These are phyloP conservation scores for Rhodotorula sp. DNA, from an alignment of 1,284 basidiomycete genomes.

Conservation along the genomic window DNA sequence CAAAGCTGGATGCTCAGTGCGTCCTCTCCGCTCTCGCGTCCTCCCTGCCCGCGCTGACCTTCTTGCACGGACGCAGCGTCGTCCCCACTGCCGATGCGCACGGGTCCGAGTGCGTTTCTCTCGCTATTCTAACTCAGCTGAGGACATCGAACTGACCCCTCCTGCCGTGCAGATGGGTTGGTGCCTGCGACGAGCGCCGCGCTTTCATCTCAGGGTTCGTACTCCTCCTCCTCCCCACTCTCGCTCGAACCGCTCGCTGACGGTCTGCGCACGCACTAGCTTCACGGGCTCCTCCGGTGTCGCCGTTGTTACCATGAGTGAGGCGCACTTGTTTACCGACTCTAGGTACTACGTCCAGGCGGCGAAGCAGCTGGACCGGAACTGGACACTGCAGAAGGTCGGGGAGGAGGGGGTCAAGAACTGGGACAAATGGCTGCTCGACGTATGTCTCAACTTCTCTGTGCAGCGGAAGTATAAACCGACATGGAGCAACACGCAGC, in stretches of 20 bases:
- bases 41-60: background rate
- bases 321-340: slow-evolving; percentile 61
- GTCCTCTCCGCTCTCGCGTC: slow-evolving; percentile 48
- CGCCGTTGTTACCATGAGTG: slow-evolving; percentile 32
- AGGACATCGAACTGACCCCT: background rate
- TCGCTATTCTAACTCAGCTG: background rate
- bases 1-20: slow-evolving; percentile 85
- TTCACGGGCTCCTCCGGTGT: slow-evolving; percentile 90
- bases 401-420: slow-evolving; percentile 83
- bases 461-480: background rate
- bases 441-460: slow-evolving; percentile 59
- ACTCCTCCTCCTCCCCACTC: background rate
- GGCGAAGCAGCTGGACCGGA: slow-evolving; percentile 74
- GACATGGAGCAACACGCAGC: background rate
- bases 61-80: slow-evolving; percentile 42
- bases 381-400: slow-evolving; percentile 90
- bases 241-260: no score
- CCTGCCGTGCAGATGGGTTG: slow-evolving; percentile 54
- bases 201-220: slow-evolving; percentile 69
- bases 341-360: slow-evolving; percentile 91
- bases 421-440: slow-evolving; percentile 76
- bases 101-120: slow-evolving; percentile 76
- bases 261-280: slow-evolving; percentile 52
- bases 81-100: slow-evolving; percentile 61
- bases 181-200: slow-evolving; percentile 77